A percentile compares a stretch with the other conserved stretches of the same genome.
Conservation (phyloP, 2,329 filamentous ascomycete genomes). For the Botrytis deweyae region DNA sequence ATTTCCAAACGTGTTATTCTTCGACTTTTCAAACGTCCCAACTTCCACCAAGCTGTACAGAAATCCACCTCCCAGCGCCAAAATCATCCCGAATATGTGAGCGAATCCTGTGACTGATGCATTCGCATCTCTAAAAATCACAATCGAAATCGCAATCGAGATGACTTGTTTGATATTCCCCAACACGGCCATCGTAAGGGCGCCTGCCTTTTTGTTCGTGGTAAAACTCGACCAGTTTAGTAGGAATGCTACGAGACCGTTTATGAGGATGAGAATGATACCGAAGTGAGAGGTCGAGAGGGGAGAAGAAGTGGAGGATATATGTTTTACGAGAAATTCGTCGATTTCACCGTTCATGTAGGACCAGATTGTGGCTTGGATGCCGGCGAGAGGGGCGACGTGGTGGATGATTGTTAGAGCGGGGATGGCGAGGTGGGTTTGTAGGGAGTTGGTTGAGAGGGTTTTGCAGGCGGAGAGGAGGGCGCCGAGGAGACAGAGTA, state of each 20-base stretch:
- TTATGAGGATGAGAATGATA: slow-evolving; percentile 43
- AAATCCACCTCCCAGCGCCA: background rate
- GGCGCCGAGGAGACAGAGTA: background rate
- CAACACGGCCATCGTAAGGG: slow-evolving; percentile 59
- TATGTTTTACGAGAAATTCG: slow-evolving; percentile 37
- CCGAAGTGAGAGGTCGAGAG: slow-evolving; percentile 38
- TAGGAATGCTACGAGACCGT: slow-evolving; percentile 54
- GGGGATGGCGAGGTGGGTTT: background rate
- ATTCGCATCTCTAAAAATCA: slow-evolving; percentile 39
- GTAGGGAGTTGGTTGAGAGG: background rate
- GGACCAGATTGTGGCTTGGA: slow-evolving; percentile 55
- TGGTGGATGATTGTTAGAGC: slow-evolving; percentile 42
- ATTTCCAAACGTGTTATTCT: background rate
- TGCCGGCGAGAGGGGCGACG: slow-evolving; percentile 60
- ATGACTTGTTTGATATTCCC: slow-evolving; percentile 59
- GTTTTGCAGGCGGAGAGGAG: slow-evolving; percentile 3
- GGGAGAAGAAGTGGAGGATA: slow-evolving; percentile 24
- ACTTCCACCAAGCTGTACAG: background rate
- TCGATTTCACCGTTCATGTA: slow-evolving; percentile 53
- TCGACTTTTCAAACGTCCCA: background rate
- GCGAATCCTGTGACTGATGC: background rate
- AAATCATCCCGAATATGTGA: background rate
- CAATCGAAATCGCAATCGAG: slow-evolving; percentile 54
- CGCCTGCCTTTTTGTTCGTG: slow-evolving; percentile 57
- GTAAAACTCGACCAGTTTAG: slow-evolving; percentile 58